Evolutionary conservation across 2,329 filamentous ascomycete species (phyloP), one percentile per base, ranked within the genome.

Genomic region (Cordyceps cateniannulata): DNA sequence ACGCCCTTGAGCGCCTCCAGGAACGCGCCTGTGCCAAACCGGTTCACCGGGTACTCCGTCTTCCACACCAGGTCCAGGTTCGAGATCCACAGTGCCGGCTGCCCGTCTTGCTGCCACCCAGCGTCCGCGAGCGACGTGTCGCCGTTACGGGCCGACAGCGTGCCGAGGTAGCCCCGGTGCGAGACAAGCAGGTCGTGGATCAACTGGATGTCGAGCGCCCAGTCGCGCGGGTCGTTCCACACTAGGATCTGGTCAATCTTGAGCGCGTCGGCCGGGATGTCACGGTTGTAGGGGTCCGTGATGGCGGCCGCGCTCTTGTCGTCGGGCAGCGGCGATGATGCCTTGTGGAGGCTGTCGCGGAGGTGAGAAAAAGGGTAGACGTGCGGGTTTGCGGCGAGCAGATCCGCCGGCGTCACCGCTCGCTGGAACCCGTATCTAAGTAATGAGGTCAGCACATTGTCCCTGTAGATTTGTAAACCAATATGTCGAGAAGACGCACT

Each of bases 151-250:
- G 79, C 65, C 0, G 90, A 93, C 47, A 90, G 80, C 0, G 93
- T 97, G 27, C 93, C 95, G 4, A 96, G 71, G 61, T 90, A 84
- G 20, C 95, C 95, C n/a, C 81, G 68, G 20, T 84, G 79, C 0
- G 93, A 96, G 45, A 96, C 80, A 7, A 98, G 78, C 12, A 96
- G 77, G 73, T 99, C 95, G 59, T 89, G 70, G 61, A 98, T 88
- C 67, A 98, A 78, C 70, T 96, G 90, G 2, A 86, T 85, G 72
- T 98, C 93, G 10, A 97, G 81, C 1, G 90, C 92, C 95, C 95
- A 99, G 77, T 99, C 95, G 60, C 95, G 85, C 3, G 95, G 93
- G 73, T 98, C 95, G 72, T 96, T 96, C 81, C 93, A 97, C 7
- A 97, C 89, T 69, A 98, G 89, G 29, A 98, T 85, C 29, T 93